phyloP scores from a whole-genome alignment of 2,329 filamentous ascomycete genomes.

The Cladosporium phlei region DNA sequence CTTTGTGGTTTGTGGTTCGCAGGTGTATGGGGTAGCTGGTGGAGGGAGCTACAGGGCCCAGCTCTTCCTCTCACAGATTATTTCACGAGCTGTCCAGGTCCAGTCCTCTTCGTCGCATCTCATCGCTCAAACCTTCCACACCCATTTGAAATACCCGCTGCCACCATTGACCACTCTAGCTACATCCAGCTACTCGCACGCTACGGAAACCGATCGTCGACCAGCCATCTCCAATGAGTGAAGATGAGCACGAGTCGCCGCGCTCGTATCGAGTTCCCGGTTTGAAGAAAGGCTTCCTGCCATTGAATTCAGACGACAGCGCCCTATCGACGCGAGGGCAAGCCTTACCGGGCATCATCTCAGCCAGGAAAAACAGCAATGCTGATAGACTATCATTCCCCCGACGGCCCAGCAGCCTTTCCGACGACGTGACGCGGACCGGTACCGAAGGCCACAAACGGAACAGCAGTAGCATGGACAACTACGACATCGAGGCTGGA shows the following conservation, averaged over 20 bases:
- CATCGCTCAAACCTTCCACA: too few species aligned
- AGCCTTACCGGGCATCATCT: slow-evolving; percentile 35
- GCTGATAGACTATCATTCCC: slow-evolving; percentile 1
- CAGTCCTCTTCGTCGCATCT: too few species aligned
- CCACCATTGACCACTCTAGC: background rate
- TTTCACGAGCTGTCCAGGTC: too few species aligned
- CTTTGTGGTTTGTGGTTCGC: too few species aligned
- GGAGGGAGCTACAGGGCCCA: too few species aligned
- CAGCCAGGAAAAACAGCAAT: slow-evolving; percentile 3
- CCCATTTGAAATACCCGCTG: too few species aligned
- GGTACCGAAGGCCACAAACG: slow-evolving; percentile 1
- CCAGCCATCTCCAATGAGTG: background rate
- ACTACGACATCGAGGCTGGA: slow-evolving; percentile 7
- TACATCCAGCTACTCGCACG: too few species aligned
- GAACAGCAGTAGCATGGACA: background rate
- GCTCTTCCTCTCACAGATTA: too few species aligned
- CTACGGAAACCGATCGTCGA: too few species aligned
- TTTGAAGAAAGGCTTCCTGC: slow-evolving; percentile 37
- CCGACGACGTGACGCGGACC: slow-evolving; percentile 7
- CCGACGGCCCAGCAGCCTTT: slow-evolving; percentile 9
- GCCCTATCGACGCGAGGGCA: slow-evolving; percentile 42
- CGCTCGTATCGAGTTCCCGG: slow-evolving; percentile 22
- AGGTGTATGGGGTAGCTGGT: too few species aligned
- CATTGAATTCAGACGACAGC: slow-evolving; percentile 34
- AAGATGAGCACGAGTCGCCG: slow-evolving; percentile 12